Percentiles rank a stretch among this genome's conserved stretches.
Evolutionary conservation across 495 filamentous ascomycete species (phyloP).

Genomic region (Podospora appendiculata): DNA sequence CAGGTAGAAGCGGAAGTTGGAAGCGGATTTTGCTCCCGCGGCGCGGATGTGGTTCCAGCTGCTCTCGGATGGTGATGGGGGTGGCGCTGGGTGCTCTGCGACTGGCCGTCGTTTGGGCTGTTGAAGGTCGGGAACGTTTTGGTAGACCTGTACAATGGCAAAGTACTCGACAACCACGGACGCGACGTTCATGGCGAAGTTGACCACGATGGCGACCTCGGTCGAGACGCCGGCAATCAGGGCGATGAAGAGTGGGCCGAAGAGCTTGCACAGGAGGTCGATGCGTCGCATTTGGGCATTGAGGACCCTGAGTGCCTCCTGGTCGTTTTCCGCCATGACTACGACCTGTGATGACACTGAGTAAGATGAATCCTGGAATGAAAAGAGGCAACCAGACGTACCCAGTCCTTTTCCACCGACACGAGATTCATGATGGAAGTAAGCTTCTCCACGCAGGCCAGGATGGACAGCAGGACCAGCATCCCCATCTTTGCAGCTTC

Average conservation of each 20-base stretch:
- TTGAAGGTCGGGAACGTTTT: slow-evolving; percentile 6
- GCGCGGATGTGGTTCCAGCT: not conserved
- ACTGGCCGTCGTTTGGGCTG: not conserved
- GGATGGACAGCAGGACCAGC: not conserved
- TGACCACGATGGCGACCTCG: slow-evolving; percentile 25
- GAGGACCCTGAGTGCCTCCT: slow-evolving; percentile 16
- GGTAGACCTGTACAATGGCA: slow-evolving; percentile 42
- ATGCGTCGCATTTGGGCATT: slow-evolving; percentile 65
- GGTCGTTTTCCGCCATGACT: slow-evolving; percentile 21
- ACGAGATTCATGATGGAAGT: slow-evolving; percentile 48
- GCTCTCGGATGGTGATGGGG: not conserved
- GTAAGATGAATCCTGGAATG: not conserved
- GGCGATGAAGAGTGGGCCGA: slow-evolving; percentile 53
- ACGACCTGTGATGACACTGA: slow-evolving; percentile 9
- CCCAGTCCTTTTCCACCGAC: slow-evolving; percentile 62
- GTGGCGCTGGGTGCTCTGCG: not conserved
- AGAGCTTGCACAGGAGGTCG: slow-evolving; percentile 64
- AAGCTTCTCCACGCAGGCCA: slow-evolving; percentile 54
- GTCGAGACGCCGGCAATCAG: slow-evolving; percentile 28
- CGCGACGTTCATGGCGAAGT: slow-evolving; percentile 26
- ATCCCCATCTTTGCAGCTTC: no score
- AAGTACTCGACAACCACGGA: slow-evolving; percentile 49
- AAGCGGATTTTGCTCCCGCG: slow-evolving; percentile 5
- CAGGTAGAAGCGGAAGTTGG: slow-evolving; percentile 31
- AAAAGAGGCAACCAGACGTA: slow-evolving; percentile 11